Percentiles rank a stretch among this genome's conserved stretches.
Conservation (phyloP, 192 early-diverging fungal species). For the Jimgerdemannia flammicorona region DNA sequence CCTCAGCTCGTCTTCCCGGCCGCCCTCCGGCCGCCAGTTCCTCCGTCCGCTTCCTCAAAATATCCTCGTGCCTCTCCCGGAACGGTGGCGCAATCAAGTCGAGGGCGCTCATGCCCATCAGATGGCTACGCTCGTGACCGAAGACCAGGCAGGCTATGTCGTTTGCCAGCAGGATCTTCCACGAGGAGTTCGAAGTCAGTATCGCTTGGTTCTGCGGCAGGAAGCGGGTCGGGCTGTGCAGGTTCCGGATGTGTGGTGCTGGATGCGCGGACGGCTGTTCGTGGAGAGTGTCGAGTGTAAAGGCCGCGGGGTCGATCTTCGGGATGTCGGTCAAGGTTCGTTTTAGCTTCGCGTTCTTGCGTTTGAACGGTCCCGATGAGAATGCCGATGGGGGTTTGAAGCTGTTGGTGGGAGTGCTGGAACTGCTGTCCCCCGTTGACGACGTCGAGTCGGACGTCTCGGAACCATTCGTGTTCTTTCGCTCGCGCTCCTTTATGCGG, state of each 20-base stretch:
- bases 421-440: background rate
- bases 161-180: constrained; percentile 51
- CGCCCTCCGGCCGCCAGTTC: background rate
- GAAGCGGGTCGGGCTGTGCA: constrained; percentile 53
- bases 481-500: background rate
- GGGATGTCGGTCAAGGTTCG: background rate
- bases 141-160: constrained; percentile 54
- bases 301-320: background rate
- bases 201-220: constrained; percentile 59
- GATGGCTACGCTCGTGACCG: constrained; percentile 29
- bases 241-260: background rate
- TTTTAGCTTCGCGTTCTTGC: background rate
- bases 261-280: constrained; percentile 4
- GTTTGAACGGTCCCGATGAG: background rate
- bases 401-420: background rate
- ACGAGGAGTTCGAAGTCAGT: constrained; percentile 46
- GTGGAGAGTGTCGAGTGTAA: background rate
- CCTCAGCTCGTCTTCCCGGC: constrained; percentile 1
- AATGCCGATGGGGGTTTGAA: background rate
- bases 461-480: background rate
- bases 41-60: constrained; percentile 27
- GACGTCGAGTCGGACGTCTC: background rate
- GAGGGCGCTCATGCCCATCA: constrained; percentile 37
- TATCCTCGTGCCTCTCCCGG: constrained; percentile 32
- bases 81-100: constrained; percentile 41